Evolutionary conservation across 352 stramenopile species (phyloP).

Genomic region (Thraustochytrium sp.): DNA sequence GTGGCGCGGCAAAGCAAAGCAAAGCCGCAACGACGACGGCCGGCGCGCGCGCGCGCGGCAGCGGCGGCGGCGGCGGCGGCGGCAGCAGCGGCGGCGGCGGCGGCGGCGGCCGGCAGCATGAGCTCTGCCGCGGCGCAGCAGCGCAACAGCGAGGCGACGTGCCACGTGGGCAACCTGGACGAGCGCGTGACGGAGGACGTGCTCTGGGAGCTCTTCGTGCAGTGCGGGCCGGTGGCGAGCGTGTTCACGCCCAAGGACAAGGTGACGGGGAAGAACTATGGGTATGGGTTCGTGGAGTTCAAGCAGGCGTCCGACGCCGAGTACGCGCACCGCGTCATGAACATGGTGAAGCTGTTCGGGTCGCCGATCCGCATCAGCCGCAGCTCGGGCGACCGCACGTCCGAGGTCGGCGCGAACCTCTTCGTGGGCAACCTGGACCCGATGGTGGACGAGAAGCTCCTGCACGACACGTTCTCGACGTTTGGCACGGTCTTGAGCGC

Average conservation of each 20-base stretch:
- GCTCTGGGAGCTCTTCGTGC: constrained; percentile 87
- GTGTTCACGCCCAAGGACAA: constrained; percentile 99
- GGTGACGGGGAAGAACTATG: constrained; percentile 77
- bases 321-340: constrained; percentile 96
- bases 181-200: constrained; percentile 83
- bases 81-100: too few species aligned
- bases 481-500: constrained; percentile 95
- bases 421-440: constrained; percentile 93
- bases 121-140: constrained; percentile 13
- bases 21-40: too few species aligned
- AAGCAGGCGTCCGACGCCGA: constrained; percentile 90
- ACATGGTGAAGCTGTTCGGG: constrained; percentile 97
- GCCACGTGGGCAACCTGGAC: constrained; percentile 97
- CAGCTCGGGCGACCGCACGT: constrained; percentile 84
- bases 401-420: constrained; percentile 97
- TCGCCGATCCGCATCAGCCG: constrained; percentile 93
- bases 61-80: too few species aligned
- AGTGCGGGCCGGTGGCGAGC: constrained; percentile 63
- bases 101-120: background rate
- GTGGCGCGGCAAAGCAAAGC: too few species aligned
- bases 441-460: constrained; percentile 96
- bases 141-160: constrained; percentile 82
- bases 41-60: too few species aligned
- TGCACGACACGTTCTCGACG: constrained; percentile 97
- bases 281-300: constrained; percentile 96